These are phyloP conservation scores for Moniliella sp. DNA, from an alignment of 1,284 basidiomycete genomes.

Conservation along the genomic window DNA sequence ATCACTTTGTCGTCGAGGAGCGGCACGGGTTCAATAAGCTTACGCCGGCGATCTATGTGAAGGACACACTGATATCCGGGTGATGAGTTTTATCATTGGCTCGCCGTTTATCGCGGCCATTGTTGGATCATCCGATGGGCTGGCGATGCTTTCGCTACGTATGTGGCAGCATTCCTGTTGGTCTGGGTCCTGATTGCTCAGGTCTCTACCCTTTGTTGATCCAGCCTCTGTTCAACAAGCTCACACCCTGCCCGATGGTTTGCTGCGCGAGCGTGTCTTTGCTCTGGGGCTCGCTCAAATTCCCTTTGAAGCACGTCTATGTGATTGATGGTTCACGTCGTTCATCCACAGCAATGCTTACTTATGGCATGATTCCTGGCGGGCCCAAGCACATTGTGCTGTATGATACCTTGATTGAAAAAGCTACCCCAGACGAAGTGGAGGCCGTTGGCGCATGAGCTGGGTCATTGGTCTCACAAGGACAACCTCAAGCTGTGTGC, in stretches of 20 bases:
- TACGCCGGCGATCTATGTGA: constrained; percentile 42
- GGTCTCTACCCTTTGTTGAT: constrained; percentile 46
- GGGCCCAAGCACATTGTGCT: constrained; percentile 48
- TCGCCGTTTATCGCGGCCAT: constrained; percentile 67
- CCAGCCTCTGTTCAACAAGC: constrained; percentile 87
- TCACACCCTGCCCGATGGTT: constrained; percentile 50
- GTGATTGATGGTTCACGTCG: constrained; percentile 92
- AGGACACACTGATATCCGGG: constrained; percentile 60
- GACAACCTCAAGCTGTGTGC: constrained; percentile 72
- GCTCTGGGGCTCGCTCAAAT: constrained; percentile 43
- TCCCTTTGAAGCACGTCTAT: constrained; percentile 81
- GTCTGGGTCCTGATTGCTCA: constrained; percentile 50
- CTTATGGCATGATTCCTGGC: constrained; percentile 30
- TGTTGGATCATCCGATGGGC: constrained; percentile 72
- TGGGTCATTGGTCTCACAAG: constrained; percentile 48
- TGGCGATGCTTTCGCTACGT: constrained; percentile 38
- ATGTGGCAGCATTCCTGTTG: constrained; percentile 23
- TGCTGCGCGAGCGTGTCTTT: constrained; percentile 20
- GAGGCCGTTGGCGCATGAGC: constrained; percentile 50
- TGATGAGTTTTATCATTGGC: constrained; percentile 53
- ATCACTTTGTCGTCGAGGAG: constrained; percentile 83
- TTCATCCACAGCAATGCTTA: constrained; percentile 73
- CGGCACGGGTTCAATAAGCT: constrained; percentile 93
- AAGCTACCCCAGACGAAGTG: constrained; percentile 50
- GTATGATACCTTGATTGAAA: constrained; percentile 82